Percentiles rank a stretch among this genome's conserved stretches.
Conservation (phyloP, 2,329 filamentous ascomycete genomes). For the Stagonosporopsis chrysanthemi region DNA sequence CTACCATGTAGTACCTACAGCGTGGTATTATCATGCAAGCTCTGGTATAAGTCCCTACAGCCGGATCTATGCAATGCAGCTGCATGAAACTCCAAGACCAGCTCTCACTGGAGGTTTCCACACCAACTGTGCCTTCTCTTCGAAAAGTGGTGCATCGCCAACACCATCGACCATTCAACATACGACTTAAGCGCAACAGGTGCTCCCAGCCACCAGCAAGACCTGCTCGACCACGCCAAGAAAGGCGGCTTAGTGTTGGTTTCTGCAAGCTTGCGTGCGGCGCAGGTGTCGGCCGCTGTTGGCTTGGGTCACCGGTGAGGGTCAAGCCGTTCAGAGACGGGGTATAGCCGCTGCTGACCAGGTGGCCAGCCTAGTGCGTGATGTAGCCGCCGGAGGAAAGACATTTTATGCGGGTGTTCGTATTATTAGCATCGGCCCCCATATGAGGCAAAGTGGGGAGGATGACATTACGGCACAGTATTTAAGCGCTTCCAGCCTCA, state of each 20-base stretch:
- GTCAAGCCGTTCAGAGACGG: constrained; percentile 34
- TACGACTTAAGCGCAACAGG: constrained; percentile 32
- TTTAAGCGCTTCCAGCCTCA: constrained; percentile 35
- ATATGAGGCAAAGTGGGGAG: constrained; percentile 28
- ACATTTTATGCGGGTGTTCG: constrained; percentile 28
- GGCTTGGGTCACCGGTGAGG: constrained; percentile 29
- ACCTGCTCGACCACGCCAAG: constrained; percentile 27
- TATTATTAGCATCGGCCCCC: constrained; percentile 41
- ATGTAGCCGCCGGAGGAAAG: constrained; percentile 34
- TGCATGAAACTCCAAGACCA: constrained; percentile 33
- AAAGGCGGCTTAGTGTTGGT: constrained; percentile 37
- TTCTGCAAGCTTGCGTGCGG: constrained; percentile 31
- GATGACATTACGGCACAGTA: constrained; percentile 37
- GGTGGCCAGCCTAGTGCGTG: constrained; percentile 27
- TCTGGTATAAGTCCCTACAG: constrained; percentile 22
- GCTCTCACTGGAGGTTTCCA: constrained; percentile 32
- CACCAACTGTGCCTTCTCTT: constrained; percentile 33
- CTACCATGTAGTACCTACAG: constrained; percentile 16
- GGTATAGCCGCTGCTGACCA: constrained; percentile 40
- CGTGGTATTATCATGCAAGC: constrained; percentile 28
- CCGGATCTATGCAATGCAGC: constrained; percentile 23
- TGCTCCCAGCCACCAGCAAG: constrained; percentile 29
- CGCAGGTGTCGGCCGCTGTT: constrained; percentile 31
- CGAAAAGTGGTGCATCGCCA: constrained; percentile 30
- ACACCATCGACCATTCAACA: constrained; percentile 35